A percentile compares a stretch with the other conserved stretches of the same genome.
Conservation (phyloP, 192 early-diverging fungal species). For the Coemansia sp. region DNA sequence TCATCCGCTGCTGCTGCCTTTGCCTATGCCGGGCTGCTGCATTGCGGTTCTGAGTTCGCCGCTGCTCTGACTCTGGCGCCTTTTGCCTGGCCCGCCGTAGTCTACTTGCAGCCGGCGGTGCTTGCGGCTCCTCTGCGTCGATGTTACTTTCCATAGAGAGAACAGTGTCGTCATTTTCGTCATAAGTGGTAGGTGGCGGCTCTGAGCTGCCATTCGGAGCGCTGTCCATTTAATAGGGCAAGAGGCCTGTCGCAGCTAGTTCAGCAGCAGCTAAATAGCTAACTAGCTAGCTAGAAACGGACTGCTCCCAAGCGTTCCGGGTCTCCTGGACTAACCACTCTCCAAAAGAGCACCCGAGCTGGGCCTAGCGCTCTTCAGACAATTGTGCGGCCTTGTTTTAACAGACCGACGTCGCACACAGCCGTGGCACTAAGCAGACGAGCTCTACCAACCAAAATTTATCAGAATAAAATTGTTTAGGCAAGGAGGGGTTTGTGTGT, state of each 20-base stretch:
- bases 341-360: background rate
- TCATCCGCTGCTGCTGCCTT: slow-evolving; percentile 33
- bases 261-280: background rate
- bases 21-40: slow-evolving; percentile 44
- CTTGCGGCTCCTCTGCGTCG: background rate
- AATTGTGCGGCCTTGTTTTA: background rate
- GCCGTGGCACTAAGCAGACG: background rate
- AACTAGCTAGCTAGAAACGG: background rate
- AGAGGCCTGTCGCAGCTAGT: background rate
- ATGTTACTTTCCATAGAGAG: background rate
- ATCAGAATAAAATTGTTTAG: background rate
- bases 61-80: slow-evolving; percentile 7
- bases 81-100: background rate
- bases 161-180: background rate
- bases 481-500: no score
- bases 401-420: background rate
- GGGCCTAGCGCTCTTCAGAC: background rate
- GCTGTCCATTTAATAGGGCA: background rate
- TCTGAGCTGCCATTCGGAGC: background rate
- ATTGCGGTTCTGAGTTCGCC: slow-evolving; percentile 41
- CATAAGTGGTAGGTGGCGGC: background rate
- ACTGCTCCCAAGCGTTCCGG: background rate
- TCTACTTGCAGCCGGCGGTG: background rate
- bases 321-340: background rate
- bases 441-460: background rate